A percentile compares a stretch with the other conserved stretches of the same genome.
Evolutionary conservation across 2,329 filamentous ascomycete genomes (phyloP).

Genomic region (Arthrobotrys pseudoclavata): DNA sequence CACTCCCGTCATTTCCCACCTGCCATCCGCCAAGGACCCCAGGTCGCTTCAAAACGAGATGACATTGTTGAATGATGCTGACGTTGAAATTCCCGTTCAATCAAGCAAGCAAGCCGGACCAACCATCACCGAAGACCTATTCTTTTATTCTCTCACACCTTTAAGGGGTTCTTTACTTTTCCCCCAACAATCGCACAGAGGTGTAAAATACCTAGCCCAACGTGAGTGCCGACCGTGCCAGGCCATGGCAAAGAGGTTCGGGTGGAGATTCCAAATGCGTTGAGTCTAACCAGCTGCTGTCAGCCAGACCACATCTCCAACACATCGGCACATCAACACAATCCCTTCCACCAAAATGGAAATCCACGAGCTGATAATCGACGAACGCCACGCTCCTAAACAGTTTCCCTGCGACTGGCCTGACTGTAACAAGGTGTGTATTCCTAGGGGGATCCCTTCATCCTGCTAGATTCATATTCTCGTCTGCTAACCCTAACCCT

Average conservation of each 20-base stretch:
- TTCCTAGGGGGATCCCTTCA: not conserved
- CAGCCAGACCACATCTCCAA: constrained; percentile 15
- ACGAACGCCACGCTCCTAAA: constrained; percentile 63
- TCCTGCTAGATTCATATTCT: not conserved
- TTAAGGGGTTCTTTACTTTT: too few relatives aligned
- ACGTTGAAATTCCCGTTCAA: not conserved
- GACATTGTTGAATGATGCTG: constrained; percentile 15
- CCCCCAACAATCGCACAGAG: not conserved
- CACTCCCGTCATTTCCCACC: not conserved
- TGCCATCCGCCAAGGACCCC: not conserved
- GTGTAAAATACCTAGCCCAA: not conserved
- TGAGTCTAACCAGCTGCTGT: constrained; percentile 7
- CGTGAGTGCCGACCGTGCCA: not conserved
- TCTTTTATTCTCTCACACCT: not conserved
- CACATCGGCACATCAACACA: constrained; percentile 54
- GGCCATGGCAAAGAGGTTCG: not conserved
- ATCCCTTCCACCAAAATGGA: constrained; percentile 59
- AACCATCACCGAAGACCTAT: not conserved
- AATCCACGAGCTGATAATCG: constrained; percentile 64
- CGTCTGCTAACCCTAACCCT: not conserved
- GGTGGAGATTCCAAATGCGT: not conserved
- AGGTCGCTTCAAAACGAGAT: constrained; percentile 6
- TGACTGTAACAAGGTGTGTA: constrained; percentile 63
- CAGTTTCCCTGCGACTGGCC: constrained; percentile 63
- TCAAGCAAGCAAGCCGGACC: too few relatives aligned